Conservation (phyloP, 2,329 filamentous ascomycete genomes). For the Xylaria sp. region DNA sequence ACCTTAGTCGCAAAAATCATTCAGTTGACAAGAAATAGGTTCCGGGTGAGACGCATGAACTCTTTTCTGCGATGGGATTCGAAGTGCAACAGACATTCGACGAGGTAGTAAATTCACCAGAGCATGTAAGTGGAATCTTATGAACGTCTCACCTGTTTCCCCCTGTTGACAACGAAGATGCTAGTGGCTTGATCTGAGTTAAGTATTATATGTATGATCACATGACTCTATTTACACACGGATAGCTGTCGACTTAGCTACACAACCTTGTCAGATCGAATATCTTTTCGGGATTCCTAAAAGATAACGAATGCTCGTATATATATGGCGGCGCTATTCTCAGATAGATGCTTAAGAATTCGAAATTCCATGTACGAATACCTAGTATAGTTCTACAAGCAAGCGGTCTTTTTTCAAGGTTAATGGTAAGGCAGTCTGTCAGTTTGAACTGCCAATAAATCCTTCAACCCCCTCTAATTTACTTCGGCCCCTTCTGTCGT, state of each 20-base stretch:
- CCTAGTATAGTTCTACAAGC: conserved; percentile 20
- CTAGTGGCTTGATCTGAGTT: conserved; percentile 45
- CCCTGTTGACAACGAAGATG: conserved; percentile 32
- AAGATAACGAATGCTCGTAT: background rate
- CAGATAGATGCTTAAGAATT: conserved; percentile 1
- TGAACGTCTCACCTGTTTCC: background rate
- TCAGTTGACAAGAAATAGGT: conserved; percentile 47
- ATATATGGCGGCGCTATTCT: conserved; percentile 13
- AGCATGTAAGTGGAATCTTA: conserved; percentile 44
- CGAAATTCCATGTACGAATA: conserved; percentile 7
- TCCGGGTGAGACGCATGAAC: conserved; percentile 47
- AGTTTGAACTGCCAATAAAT: conserved; percentile 12
- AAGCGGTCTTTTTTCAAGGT: background rate
- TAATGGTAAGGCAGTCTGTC: background rate
- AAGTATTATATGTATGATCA: background rate
- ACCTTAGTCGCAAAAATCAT: conserved; percentile 11
- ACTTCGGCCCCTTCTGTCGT: conserved; percentile 21
- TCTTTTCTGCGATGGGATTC: conserved; percentile 49
- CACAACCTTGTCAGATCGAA: background rate
- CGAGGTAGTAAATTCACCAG: conserved; percentile 49
- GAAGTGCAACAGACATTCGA: conserved; percentile 49
- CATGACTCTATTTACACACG: background rate
- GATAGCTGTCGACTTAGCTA: conserved; percentile 1
- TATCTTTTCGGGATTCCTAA: background rate
- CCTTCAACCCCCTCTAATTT: conserved; percentile 29